Evolutionary conservation across 805 yeast genomes (phyloP).

Genomic region (Tetrapisispora namnaoensis): DNA sequence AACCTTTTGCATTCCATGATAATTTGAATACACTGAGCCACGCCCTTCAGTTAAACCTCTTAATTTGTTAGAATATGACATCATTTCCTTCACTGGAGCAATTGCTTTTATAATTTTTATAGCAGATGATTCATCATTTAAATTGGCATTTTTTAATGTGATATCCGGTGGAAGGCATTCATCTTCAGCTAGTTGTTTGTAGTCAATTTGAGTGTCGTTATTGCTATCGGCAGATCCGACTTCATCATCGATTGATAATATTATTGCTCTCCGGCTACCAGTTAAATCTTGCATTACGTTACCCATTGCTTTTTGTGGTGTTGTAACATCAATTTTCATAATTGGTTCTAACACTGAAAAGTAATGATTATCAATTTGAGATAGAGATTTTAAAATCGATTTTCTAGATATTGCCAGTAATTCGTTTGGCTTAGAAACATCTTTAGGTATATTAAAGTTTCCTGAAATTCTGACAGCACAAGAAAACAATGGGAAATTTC

Average conservation of each 20-base stretch:
- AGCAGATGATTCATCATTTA: slow-evolving; percentile 7
- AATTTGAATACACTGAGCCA: slow-evolving; percentile 73
- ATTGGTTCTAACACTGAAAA: slow-evolving; percentile 74
- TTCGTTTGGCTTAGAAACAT: slow-evolving; percentile 31
- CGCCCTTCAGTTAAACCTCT: slow-evolving; percentile 86
- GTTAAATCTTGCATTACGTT: slow-evolving; percentile 76
- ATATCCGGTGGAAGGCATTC: slow-evolving; percentile 71
- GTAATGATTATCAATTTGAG: slow-evolving; percentile 10
- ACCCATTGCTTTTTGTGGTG: slow-evolving; percentile 67
- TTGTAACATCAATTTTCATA: slow-evolving; percentile 64
- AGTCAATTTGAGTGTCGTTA: slow-evolving; percentile 36
- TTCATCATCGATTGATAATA: slow-evolving; percentile 64
- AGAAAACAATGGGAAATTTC: slow-evolving; percentile 43
- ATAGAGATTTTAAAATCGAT: slow-evolving; percentile 34
- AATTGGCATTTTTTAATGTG: slow-evolving; percentile 30
- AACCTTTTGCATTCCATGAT: slow-evolving; percentile 61
- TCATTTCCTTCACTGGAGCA: slow-evolving; percentile 83
- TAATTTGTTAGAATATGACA: slow-evolving; percentile 71
- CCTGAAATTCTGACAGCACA: slow-evolving; percentile 42
- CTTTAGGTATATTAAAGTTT: slow-evolving; percentile 45
- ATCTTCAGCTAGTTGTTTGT: slow-evolving; percentile 44
- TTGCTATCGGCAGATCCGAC: slow-evolving; percentile 6
- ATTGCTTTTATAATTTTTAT: slow-evolving; percentile 57
- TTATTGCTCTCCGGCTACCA: slow-evolving; percentile 65
- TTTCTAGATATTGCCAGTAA: slow-evolving; percentile 39